Evolutionary conservation across 2,329 filamentous ascomycete genomes (phyloP).

Genomic region (Pseudopyrenochaeta lycopersici): DNA sequence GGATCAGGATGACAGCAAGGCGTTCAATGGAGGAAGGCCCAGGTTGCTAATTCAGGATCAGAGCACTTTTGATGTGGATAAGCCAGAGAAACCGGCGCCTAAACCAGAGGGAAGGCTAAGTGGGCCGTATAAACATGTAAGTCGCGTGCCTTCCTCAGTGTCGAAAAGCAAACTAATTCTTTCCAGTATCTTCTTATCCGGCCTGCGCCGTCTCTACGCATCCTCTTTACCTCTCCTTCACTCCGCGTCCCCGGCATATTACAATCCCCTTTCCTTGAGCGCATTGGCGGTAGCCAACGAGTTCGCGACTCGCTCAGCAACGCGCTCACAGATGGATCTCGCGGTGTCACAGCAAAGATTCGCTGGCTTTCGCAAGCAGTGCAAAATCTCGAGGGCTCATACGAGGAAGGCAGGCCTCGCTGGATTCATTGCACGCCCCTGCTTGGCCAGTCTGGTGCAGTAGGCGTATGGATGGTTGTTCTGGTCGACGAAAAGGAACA

Average conservation of each 20-base stretch:
- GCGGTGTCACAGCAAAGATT: slow-evolving; percentile 78
- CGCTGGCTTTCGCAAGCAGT: slow-evolving; percentile 65
- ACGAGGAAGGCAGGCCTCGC: slow-evolving; percentile 67
- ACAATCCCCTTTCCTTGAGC: slow-evolving; percentile 58
- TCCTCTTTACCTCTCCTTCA: slow-evolving; percentile 60
- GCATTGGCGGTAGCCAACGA: slow-evolving; percentile 60
- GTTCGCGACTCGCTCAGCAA: slow-evolving; percentile 63
- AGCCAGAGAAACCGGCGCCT: slow-evolving; percentile 15
- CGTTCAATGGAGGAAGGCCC: slow-evolving; percentile 45
- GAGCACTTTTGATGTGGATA: slow-evolving; percentile 39
- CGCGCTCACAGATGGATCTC: slow-evolving; percentile 71
- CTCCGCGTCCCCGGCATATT: slow-evolving; percentile 60
- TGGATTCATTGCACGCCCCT: slow-evolving; percentile 84
- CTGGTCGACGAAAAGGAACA: slow-evolving; percentile 67
- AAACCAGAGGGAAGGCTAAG: slow-evolving; percentile 41
- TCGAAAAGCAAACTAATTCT: not conserved
- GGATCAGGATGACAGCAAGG: slow-evolving; percentile 55
- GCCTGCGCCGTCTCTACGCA: slow-evolving; percentile 58
- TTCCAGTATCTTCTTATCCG: slow-evolving; percentile 58
- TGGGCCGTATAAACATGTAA: slow-evolving; percentile 67
- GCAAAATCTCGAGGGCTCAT: slow-evolving; percentile 52
- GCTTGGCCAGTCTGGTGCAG: slow-evolving; percentile 69
- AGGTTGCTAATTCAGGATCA: slow-evolving; percentile 61
- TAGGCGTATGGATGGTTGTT: slow-evolving; percentile 83
- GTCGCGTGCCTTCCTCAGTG: slow-evolving; percentile 23